phyloP scores from a whole-genome alignment of 2,329 filamentous ascomycete genomes.

The Claviceps sp. region DNA sequence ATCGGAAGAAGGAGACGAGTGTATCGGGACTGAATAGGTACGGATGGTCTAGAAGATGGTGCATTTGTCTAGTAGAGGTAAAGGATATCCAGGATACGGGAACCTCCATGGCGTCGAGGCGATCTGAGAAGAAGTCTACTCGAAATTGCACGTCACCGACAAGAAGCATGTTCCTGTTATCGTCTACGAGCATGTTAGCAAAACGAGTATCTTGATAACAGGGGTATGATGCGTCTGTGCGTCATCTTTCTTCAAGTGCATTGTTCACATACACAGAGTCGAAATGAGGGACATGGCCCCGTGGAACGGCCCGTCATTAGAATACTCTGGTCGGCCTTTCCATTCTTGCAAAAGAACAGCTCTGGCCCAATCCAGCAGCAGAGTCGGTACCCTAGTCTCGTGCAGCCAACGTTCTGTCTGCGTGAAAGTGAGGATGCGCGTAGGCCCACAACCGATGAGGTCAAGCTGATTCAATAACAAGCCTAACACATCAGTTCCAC shows the following conservation, averaged over 20 bases:
- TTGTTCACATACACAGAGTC: conserved; percentile 49
- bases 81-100: conserved; percentile 59
- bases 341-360: conserved; percentile 67
- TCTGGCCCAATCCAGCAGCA: conserved; percentile 58
- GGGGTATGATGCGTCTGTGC: no score
- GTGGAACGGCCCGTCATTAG: conserved; percentile 57
- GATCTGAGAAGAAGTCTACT: conserved; percentile 62
- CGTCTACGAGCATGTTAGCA: conserved; percentile 30
- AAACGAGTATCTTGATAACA: no score
- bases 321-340: conserved; percentile 61
- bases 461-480: conserved; percentile 41
- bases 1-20: conserved; percentile 72
- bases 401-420: conserved; percentile 39
- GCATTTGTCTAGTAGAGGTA: conserved; percentile 43
- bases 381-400: conserved; percentile 41
- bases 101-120: conserved; percentile 61
- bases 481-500: conserved; percentile 30
- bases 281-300: conserved; percentile 64
- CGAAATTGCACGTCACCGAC: conserved; percentile 58
- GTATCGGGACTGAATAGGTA: conserved; percentile 64
- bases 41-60: conserved; percentile 68
- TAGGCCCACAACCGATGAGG: conserved; percentile 31
- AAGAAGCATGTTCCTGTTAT: conserved; percentile 48
- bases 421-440: conserved; percentile 34
- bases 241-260: not conserved